phyloP scores from a whole-genome alignment of 2,329 filamentous ascomycete species.

The Aspergillus sp. region DNA sequence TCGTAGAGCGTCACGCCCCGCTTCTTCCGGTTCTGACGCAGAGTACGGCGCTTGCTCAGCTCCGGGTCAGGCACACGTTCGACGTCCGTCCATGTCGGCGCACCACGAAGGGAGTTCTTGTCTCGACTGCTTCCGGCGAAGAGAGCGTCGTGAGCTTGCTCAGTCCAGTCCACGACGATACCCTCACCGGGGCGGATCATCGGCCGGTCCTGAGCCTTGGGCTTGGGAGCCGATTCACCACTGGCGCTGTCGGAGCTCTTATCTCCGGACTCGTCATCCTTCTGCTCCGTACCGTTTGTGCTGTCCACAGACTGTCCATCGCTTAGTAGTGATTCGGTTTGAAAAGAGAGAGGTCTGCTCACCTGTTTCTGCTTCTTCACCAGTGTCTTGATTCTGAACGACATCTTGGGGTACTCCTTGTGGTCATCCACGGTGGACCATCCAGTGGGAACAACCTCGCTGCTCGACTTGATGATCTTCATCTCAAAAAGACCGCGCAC shows the following conservation, averaged over 20 bases:
- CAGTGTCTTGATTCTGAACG: slow-evolving; percentile 46
- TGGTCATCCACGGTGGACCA: slow-evolving; percentile 65
- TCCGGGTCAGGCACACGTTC: slow-evolving; percentile 62
- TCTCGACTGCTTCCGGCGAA: slow-evolving; percentile 56
- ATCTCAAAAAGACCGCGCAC: slow-evolving; percentile 77
- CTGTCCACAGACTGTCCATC: background rate
- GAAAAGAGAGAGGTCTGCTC: background rate
- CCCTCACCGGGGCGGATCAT: slow-evolving; percentile 80
- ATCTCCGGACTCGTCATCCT: slow-evolving; percentile 22
- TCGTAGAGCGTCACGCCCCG: slow-evolving; percentile 82
- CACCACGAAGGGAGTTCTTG: slow-evolving; percentile 58
- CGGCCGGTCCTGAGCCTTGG: slow-evolving; percentile 51
- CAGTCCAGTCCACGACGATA: slow-evolving; percentile 83
- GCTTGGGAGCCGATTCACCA: slow-evolving; percentile 26
- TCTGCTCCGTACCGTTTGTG: slow-evolving; percentile 23
- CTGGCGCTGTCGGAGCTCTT: slow-evolving; percentile 22
- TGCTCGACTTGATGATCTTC: slow-evolving; percentile 61
- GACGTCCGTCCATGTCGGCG: slow-evolving; percentile 58
- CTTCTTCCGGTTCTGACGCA: slow-evolving; percentile 66
- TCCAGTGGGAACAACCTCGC: slow-evolving; percentile 66
- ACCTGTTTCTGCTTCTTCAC: slow-evolving; percentile 20
- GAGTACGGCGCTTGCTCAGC: slow-evolving; percentile 64
- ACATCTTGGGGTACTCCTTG: slow-evolving; percentile 59
- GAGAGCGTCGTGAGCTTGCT: slow-evolving; percentile 68
- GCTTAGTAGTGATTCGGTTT: background rate